Base-by-base conservation (phyloP, 2,329 filamentous ascomycete species). In the Aciculosporium take region DNA sequence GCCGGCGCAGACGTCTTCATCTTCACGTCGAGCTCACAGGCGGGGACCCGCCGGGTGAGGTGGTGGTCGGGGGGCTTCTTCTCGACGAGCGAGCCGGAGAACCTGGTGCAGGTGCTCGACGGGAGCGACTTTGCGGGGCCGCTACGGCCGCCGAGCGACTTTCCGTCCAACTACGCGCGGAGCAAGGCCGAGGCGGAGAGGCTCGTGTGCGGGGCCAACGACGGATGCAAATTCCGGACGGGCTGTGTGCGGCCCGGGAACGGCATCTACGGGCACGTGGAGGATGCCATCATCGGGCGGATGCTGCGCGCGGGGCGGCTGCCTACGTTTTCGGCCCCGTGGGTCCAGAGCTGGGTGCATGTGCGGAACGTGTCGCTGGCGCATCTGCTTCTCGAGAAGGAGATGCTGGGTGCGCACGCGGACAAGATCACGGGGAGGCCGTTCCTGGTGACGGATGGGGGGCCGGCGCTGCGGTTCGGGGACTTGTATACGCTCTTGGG, bases 201-300 rank as follows among this genome's bases (percentile, higher is more conserved):
- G 12, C 46, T 72, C 7, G 63, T 76, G 8, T 67, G 68, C 43
- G 54, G 48, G 7, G 66, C 67, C 21, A 62, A 71, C 51, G 44
- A 43, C 10, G 37, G 46, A 27, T 42, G 54, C 7, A n/a, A n/a
- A n/a, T 69, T 76, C 53, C 64, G 69, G 8, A 75, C 72, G 0
- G 72, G 71, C 7, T 60, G 61, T 37, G 67, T 77, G 46, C 63
- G 73, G 2, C 72, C 72, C 1, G 64, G 66, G 10, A 73, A 72
- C 47, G 65, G 61, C 23, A 64, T 75, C 35, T 75, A 74, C 48
- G 71, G 70, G 4, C 62, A 65, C 44, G 58, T 61, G 12, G 59
- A 57, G 30, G 66, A 73, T 47, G 28, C 41, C 13, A 35, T 50
- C 20, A 21, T 46, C n/a, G 47, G 46, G 9, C 29, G 33, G 5